A percentile compares a stretch with the other conserved stretches of the same genome.
Conservation (phyloP, 1,284 basidiomycete genomes). For the Irpex rosettiformis region DNA sequence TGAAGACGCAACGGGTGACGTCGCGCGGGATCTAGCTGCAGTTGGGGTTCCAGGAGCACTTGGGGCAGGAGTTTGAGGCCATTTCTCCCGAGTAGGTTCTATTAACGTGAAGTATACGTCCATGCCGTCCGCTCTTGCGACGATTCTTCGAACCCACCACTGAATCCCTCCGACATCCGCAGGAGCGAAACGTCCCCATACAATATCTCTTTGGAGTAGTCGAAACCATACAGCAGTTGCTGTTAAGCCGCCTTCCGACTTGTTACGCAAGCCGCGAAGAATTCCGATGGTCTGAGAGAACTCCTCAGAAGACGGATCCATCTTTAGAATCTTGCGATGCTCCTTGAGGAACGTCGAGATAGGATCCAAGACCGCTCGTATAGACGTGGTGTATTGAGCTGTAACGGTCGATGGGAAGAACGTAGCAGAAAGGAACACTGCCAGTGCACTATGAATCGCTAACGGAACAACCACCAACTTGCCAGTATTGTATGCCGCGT, state of each 20-base stretch:
- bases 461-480: conserved; percentile 57
- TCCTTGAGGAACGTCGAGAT: conserved; percentile 44
- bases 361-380: conserved; percentile 52
- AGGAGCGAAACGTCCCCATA: conserved; percentile 63
- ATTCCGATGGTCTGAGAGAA: conserved; percentile 37
- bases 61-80: conserved; percentile 48
- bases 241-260: conserved; percentile 54
- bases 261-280: conserved; percentile 37
- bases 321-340: conserved; percentile 46
- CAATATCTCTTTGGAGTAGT: conserved; percentile 60
- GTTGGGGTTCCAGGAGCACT: conserved; percentile 43
- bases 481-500: conserved; percentile 58
- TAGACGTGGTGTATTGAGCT: conserved; percentile 52
- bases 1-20: conserved; percentile 9
- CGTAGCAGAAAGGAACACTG: conserved; percentile 48
- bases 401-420: conserved; percentile 72
- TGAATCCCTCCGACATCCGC: conserved; percentile 58
- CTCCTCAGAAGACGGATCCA: conserved; percentile 40
- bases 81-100: conserved; percentile 55
- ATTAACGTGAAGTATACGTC: conserved; percentile 60
- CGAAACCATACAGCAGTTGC: conserved; percentile 52
- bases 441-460: conserved; percentile 56
- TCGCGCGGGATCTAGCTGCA: conserved; percentile 30
- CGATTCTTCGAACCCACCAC: conserved; percentile 44
- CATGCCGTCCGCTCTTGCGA: conserved; percentile 63